phyloP scores from a whole-genome alignment of 2,329 filamentous ascomycete species.

The Alternaria incomplexa region DNA sequence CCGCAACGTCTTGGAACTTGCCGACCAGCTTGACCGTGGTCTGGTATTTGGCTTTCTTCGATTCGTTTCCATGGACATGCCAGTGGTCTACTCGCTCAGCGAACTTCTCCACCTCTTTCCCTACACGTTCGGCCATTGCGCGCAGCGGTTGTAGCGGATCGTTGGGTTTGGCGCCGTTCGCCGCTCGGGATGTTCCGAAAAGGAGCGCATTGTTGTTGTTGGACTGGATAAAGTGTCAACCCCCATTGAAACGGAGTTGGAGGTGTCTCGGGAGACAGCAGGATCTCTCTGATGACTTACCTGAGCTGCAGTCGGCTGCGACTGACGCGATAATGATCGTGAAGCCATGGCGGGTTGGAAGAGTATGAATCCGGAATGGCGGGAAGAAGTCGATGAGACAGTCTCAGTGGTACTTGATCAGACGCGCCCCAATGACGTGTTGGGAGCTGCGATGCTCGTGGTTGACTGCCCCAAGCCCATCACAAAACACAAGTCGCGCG shows the following conservation, averaged over 20 bases:
- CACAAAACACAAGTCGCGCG: constrained; percentile 37
- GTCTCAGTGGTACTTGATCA: background rate
- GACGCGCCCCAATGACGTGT: background rate
- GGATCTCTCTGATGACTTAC: constrained; percentile 23
- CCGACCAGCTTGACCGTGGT: constrained; percentile 46
- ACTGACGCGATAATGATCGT: constrained; percentile 33
- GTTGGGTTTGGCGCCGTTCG: constrained; percentile 20
- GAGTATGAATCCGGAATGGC: background rate
- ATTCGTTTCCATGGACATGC: constrained; percentile 40
- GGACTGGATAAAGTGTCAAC: constrained; percentile 9
- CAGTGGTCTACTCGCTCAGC: constrained; percentile 83
- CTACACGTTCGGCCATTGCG: constrained; percentile 70
- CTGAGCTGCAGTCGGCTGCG: constrained; percentile 31
- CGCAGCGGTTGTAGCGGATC: constrained; percentile 66
- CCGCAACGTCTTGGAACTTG: constrained; percentile 58
- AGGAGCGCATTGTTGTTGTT: constrained; percentile 15
- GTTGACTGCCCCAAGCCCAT: constrained; percentile 11
- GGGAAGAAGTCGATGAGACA: background rate
- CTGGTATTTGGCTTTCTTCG: constrained; percentile 61
- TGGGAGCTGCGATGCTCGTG: constrained; percentile 5
- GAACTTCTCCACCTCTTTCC: constrained; percentile 85
- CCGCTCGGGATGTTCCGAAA: constrained; percentile 21
- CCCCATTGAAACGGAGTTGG: background rate
- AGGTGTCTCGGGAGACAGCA: background rate
- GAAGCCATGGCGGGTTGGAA: constrained; percentile 27